Evolutionary conservation across 2,329 filamentous ascomycete genomes (phyloP), one percentile per base, ranked within the genome.

Genomic region (Colletotrichum scovillei): DNA sequence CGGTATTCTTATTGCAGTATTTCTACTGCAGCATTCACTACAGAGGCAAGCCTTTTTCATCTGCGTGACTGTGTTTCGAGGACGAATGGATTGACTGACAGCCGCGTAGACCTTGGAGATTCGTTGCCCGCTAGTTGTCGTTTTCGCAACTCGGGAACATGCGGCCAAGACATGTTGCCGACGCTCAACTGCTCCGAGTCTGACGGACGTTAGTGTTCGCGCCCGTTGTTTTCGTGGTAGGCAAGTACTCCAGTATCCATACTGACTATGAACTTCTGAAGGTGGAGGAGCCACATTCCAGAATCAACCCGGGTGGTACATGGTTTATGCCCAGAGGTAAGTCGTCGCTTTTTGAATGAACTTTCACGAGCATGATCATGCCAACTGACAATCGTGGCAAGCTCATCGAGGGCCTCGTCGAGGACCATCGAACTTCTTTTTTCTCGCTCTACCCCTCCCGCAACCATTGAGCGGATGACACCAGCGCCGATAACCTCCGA

Each of bases 201-300:
- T 67, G 67, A 73, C 71, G 73, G 71, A 74, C 66, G 72, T 74
- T 63, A 65, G 72, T 72, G 72, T 52, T 72, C 69, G 72, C 72
- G 64, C 69, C 75, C 73, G 75, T 72, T 71, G 71, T 26, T 26
- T 26, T 4, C 24, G 24, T 3, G 24, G 24, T 26, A 26, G 24
- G 2, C 3, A 26, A 26, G 24, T 26, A 26, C 24, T 26, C 2
- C 24, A 94, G 93, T 79, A 98, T 99, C 78, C 88, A 88, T 69
- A 99, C 98, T 82, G 91, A 94, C 70, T 91, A 92, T 78, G 88
- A 92, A 75, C 24, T 26, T 26, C 24, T 26, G 24, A 26, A 26
- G 24, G 24, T 26, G 24, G 24, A 26, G 24, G 24, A 26, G 2
- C 4, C 24, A 3, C 3, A 26, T 26, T 26, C 24, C 24, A 26